Evolutionary conservation across 2,329 filamentous ascomycete species (phyloP), one percentile per base, ranked within the genome.

Genomic region (Colletotrichum spinosum): DNA sequence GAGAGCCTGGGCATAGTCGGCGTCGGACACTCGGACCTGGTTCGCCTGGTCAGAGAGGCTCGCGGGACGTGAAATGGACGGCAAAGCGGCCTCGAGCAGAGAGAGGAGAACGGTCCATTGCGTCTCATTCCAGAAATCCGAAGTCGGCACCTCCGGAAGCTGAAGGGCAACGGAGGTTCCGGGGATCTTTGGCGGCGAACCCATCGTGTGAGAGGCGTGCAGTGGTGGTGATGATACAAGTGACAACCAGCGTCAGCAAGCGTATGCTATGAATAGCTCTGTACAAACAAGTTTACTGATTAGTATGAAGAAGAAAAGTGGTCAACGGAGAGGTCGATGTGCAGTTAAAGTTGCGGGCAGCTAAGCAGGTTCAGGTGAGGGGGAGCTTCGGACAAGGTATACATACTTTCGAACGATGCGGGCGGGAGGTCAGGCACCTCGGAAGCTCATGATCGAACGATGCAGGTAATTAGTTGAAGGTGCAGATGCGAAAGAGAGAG

Each of bases 1-100:
- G 52, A 89, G 74, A 1, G 82, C 74, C 4, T 76, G 72, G 3
- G 83, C 78, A 68, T 87, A 86, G 52, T 85, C 80, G n/a, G 75
- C 76, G 56, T 86, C 80, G 0, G 83, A 73, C 11, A 89, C 76
- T 13, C 74, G 73, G 13, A 87, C 75, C 65, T 85, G 80, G 39
- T 70, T 75, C 4, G 73, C 71, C 25, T 72, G 71, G 70, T 85
- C 80, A 11, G 72, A 72, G 17, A 75, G 70, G 17, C 74, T 70
- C 15, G 80, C 76, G 12, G 80, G 76, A 12, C 80, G 73, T 17
- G 80, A 81, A 67, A 92, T 81, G 17, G 88, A 83, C 2, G 90
- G 89, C 38, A 92, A 76, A 15, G 87, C 75, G n/a, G 83, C 85
- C 68, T 89, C 86, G 45, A 88, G 74, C 7, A 89, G 75, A 2